These are phyloP conservation scores for Arachnomyces sp. DNA, from an alignment of 2,329 filamentous ascomycete species.

Conservation along the genomic window DNA sequence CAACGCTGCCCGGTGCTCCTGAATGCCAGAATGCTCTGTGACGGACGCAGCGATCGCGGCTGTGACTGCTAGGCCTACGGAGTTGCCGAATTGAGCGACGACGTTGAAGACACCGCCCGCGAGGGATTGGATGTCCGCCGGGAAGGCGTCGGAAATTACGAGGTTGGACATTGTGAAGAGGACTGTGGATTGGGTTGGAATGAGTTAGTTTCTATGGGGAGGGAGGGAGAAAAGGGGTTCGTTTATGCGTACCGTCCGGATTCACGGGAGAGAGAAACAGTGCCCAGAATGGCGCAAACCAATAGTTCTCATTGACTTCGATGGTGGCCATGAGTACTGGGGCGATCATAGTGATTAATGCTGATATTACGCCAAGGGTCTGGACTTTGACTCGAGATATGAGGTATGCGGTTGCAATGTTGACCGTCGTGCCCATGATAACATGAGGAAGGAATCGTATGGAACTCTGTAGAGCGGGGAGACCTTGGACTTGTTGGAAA, in stretches of 20 bases:
- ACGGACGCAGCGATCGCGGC: conserved; percentile 34
- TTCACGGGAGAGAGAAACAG: conserved; percentile 11
- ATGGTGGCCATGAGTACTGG: conserved; percentile 11
- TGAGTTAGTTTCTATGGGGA: no score
- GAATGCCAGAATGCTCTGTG: no score
- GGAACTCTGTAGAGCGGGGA: conserved; percentile 39
- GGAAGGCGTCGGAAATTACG: conserved; percentile 48
- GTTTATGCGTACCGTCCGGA: conserved; percentile 12
- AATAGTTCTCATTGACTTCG: conserved; percentile 9
- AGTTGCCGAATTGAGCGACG: conserved; percentile 47
- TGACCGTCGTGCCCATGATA: conserved; percentile 26
- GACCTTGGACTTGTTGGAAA: conserved; percentile 44
- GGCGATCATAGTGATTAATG: conserved; percentile 9
- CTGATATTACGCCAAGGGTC: conserved; percentile 10
- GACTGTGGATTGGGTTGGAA: conserved; percentile 18
- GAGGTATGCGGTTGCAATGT: conserved; percentile 9
- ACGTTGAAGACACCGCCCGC: conserved; percentile 57
- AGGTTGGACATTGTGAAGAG: conserved; percentile 51
- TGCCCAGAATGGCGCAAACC: conserved; percentile 9
- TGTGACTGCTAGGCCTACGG: conserved; percentile 45
- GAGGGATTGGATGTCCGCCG: conserved; percentile 49
- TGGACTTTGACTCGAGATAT: conserved; percentile 9
- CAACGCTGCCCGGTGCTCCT: no score
- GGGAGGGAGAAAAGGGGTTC: not conserved
- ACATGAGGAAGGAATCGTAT: conserved; percentile 41